These are phyloP conservation scores for Ganoderma multipileum DNA, from an alignment of 1,284 basidiomycete species.

Conservation along the genomic window DNA sequence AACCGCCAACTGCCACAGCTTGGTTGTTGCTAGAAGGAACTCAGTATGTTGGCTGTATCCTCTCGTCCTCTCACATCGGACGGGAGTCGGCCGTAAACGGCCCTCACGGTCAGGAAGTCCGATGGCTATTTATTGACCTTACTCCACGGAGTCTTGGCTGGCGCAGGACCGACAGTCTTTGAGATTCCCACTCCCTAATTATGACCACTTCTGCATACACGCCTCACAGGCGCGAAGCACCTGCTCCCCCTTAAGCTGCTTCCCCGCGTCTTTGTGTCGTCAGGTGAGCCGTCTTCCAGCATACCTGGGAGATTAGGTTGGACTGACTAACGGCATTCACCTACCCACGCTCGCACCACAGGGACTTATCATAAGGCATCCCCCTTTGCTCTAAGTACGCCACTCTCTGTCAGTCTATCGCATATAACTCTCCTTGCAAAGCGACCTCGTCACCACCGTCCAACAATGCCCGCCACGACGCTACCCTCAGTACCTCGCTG, in stretches of 20 bases:
- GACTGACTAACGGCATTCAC: background rate
- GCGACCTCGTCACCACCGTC: background rate
- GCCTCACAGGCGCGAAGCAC: background rate
- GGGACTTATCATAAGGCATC: background rate
- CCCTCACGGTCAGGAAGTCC: background rate
- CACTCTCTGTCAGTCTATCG: background rate
- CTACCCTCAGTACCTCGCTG: constrained; percentile 41
- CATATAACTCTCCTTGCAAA: background rate
- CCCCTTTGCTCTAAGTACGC: background rate
- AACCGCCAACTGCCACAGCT: background rate
- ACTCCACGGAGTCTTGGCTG: background rate
- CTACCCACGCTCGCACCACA: background rate
- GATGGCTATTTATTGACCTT: constrained; percentile 1
- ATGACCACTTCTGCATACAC: background rate
- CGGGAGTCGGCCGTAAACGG: background rate
- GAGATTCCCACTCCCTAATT: background rate
- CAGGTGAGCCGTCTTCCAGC: background rate
- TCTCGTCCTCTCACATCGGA: background rate
- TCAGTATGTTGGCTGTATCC: background rate
- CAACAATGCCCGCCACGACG: constrained; percentile 18
- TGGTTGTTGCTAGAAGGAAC: background rate
- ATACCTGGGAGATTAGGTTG: background rate
- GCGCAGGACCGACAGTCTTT: background rate
- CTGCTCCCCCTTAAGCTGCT: background rate
- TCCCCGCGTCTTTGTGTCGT: background rate